Evolutionary conservation across 805 yeast species (phyloP).

Genomic region (Kazachstania kunashirensis): DNA sequence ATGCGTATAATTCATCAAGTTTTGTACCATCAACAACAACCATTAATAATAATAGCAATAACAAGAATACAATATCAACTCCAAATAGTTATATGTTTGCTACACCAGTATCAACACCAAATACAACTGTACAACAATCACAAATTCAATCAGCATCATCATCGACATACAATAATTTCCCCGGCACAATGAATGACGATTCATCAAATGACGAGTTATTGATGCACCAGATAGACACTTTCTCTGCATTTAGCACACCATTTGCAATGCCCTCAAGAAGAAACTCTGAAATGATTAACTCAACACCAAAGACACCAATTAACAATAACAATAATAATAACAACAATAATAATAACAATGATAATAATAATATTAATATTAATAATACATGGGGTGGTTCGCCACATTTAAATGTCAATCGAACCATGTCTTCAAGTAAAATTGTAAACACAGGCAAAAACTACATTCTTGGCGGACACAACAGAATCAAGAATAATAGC

Average conservation of each 20-base stretch:
- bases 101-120: conserved; percentile 1
- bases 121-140: neutral
- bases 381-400: conserved; percentile 14
- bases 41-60: neutral
- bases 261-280: conserved; percentile 1
- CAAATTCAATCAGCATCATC: neutral
- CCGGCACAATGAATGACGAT: neutral
- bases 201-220: neutral
- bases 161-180: neutral
- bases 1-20: conserved; percentile 19
- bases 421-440: conserved; percentile 7
- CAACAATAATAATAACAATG: conserved; percentile 3
- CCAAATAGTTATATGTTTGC: neutral
- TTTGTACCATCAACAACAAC: conserved; percentile 14
- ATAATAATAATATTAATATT: conserved; percentile 2
- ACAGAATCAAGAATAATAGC: conserved; percentile 22
- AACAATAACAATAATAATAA: conserved; percentile 3
- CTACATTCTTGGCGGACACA: conserved; percentile 28
- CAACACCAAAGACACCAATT: conserved; percentile 15
- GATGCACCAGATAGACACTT: conserved; percentile 1
- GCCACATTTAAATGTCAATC: neutral
- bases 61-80: neutral
- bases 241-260: conserved; percentile 4
- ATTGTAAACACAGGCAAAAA: conserved; percentile 28
- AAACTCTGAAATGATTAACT: conserved; percentile 1